Evolutionary conservation across 2,329 filamentous ascomycete genomes (phyloP).

Genomic region (Monosporascus sp.): DNA sequence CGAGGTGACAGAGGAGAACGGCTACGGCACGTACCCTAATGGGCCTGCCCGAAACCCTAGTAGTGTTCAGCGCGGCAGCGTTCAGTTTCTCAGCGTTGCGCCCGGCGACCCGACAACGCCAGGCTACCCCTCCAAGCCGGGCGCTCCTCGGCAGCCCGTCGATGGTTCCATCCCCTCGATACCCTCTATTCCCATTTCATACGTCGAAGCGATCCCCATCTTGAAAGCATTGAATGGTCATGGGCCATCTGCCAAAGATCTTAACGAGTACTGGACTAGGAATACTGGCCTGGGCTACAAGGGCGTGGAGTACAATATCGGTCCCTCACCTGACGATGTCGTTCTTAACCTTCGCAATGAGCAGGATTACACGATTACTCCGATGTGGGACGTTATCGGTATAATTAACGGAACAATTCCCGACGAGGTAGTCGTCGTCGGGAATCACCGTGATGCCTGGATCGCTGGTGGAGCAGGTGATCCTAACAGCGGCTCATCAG

Average conservation of each 20-base stretch:
- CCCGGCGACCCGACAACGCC: constrained; percentile 83
- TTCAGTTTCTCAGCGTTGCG: constrained; percentile 68
- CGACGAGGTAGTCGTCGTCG: constrained; percentile 81
- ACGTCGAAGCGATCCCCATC: constrained; percentile 77
- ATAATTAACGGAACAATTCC: constrained; percentile 81
- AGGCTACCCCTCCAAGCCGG: constrained; percentile 88
- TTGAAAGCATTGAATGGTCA: constrained; percentile 87
- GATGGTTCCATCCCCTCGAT: constrained; percentile 72
- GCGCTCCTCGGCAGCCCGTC: constrained; percentile 68
- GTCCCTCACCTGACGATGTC: constrained; percentile 68
- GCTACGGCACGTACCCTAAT: constrained; percentile 71
- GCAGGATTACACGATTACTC: constrained; percentile 76
- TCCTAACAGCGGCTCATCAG: constrained; percentile 76
- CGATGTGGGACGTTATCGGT: constrained; percentile 88
- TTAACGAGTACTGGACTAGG: constrained; percentile 65
- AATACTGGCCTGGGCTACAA: constrained; percentile 71
- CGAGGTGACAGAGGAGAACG: constrained; percentile 73
- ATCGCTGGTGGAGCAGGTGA: constrained; percentile 77
- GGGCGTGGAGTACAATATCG: constrained; percentile 79
- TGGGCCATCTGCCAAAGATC: constrained; percentile 69
- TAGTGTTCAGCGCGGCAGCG: constrained; percentile 84
- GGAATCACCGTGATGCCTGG: constrained; percentile 92
- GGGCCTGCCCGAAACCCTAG: constrained; percentile 84
- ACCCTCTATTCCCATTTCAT: constrained; percentile 87
- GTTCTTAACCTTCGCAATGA: constrained; percentile 70